Percentiles rank a stretch among this genome's conserved stretches.
phyloP scores from a whole-genome alignment of 1,139 yeast species.

The Arxiozyma bovina region DNA sequence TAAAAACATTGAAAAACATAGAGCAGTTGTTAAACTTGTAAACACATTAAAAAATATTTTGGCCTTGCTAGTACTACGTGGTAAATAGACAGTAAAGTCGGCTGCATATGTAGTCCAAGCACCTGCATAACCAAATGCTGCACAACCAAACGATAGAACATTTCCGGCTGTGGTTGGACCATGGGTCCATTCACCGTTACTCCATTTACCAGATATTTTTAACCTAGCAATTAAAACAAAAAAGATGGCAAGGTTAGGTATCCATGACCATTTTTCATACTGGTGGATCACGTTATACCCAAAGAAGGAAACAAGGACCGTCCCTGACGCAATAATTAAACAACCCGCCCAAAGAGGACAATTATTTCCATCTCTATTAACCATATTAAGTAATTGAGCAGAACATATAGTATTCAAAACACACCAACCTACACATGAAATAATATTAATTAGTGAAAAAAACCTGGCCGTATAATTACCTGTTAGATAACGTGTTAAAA shows the following conservation, averaged over 20 bases:
- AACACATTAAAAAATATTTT: slow-evolving; percentile 58
- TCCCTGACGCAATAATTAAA: slow-evolving; percentile 57
- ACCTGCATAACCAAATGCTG: slow-evolving; percentile 82
- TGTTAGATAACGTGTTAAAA: slow-evolving; percentile 65
- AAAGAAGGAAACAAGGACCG: slow-evolving; percentile 68
- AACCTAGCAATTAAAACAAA: slow-evolving; percentile 71
- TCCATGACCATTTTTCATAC: slow-evolving; percentile 85
- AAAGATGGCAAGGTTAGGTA: slow-evolving; percentile 68
- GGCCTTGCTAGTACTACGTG: slow-evolving; percentile 46
- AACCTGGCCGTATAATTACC: slow-evolving; percentile 72
- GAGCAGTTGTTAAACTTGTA: slow-evolving; percentile 57
- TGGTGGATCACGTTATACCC: slow-evolving; percentile 78
- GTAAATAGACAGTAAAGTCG: slow-evolving; percentile 85
- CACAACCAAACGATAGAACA: slow-evolving; percentile 77
- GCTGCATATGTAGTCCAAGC: slow-evolving; percentile 95
- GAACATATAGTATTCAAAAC: slow-evolving; percentile 87
- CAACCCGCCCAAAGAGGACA: slow-evolving; percentile 94
- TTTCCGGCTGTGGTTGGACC: slow-evolving; percentile 63
- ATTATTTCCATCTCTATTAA: slow-evolving; percentile 46
- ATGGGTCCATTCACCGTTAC: slow-evolving; percentile 33
- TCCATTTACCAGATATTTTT: slow-evolving; percentile 56
- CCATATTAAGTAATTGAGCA: slow-evolving; percentile 75
- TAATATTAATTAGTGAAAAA: slow-evolving; percentile 66
- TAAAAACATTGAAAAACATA: slow-evolving; percentile 62
- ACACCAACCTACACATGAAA: slow-evolving; percentile 95